Evolutionary conservation across 768 basidiomycete genomes (phyloP).

Genomic region (Leucosporidium yakuticum): DNA sequence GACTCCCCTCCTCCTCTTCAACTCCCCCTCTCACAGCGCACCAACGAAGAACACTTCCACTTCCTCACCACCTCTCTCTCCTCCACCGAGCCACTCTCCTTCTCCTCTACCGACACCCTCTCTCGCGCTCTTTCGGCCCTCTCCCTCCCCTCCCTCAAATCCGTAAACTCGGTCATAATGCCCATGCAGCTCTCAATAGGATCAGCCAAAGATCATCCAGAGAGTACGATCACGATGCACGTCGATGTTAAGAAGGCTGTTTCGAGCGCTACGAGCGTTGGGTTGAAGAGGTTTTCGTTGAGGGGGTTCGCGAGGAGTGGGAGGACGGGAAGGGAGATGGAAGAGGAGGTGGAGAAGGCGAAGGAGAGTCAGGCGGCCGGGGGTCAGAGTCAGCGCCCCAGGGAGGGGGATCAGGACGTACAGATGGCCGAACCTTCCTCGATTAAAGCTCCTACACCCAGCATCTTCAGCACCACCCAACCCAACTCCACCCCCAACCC

Average conservation of each 20-base stretch:
- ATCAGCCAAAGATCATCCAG: slow-evolving; percentile 58
- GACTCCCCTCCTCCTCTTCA: no score
- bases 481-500: no score
- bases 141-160: slow-evolving; percentile 49
- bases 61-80: slow-evolving; percentile 45
- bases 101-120: slow-evolving; percentile 59
- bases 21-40: no score
- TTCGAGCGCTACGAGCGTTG: slow-evolving; percentile 59
- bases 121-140: slow-evolving; percentile 61
- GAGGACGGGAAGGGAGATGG: background rate
- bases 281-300: slow-evolving; percentile 59
- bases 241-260: slow-evolving; percentile 78
- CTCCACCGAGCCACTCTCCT: slow-evolving; percentile 35
- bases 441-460: no score
- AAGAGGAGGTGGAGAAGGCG: background rate
- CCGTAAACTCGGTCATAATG: slow-evolving; percentile 61
- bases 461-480: no score
- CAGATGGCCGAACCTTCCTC: no score
- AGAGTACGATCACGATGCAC: slow-evolving; percentile 67
- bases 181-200: slow-evolving; percentile 70
- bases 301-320: slow-evolving; percentile 16
- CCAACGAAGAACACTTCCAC: slow-evolving; percentile 68
- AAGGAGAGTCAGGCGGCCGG: slow-evolving; percentile 1
- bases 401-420: slow-evolving; percentile 43
- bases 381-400: slow-evolving; percentile 3